Percentiles rank a stretch among this genome's conserved stretches.
These are phyloP conservation scores for Claviceps spartinae DNA, from an alignment of 2,329 filamentous ascomycete species.

Conservation along the genomic window DNA sequence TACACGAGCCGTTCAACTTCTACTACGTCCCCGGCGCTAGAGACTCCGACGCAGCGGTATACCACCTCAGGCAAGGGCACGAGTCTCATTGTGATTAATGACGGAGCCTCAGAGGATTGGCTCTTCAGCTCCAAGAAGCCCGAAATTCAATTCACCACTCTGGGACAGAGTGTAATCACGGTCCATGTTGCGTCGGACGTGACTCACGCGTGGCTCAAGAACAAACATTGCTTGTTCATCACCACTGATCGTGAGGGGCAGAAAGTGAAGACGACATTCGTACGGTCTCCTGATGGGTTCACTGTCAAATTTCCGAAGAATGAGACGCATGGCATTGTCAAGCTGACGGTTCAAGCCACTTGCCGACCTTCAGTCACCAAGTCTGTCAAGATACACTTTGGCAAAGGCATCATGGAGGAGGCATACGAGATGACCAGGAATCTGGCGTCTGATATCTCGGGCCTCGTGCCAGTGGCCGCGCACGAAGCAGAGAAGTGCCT, in stretches of 20 bases:
- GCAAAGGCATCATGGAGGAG: slow-evolving; percentile 31
- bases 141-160: slow-evolving; percentile 16
- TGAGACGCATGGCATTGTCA: slow-evolving; percentile 44
- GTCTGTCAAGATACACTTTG: slow-evolving; percentile 47
- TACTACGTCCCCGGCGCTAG: slow-evolving; percentile 1
- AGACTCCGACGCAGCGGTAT: not conserved
- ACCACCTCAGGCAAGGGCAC: slow-evolving; percentile 11
- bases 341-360: slow-evolving; percentile 43
- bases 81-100: slow-evolving; percentile 17
- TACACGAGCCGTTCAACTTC: slow-evolving; percentile 7
- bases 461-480: slow-evolving; percentile 25
- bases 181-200: slow-evolving; percentile 36
- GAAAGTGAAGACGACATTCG: slow-evolving; percentile 34
- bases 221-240: slow-evolving; percentile 38
- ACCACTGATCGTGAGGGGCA: slow-evolving; percentile 36
- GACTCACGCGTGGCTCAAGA: slow-evolving; percentile 41
- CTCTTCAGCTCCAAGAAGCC: slow-evolving; percentile 20
- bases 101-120: slow-evolving; percentile 19
- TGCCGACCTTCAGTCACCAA: slow-evolving; percentile 48
- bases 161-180: slow-evolving; percentile 36
- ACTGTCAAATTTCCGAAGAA: slow-evolving; percentile 36
- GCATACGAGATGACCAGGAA: slow-evolving; percentile 30
- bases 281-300: slow-evolving; percentile 35
- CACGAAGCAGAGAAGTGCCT: slow-evolving; percentile 25
- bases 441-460: slow-evolving; percentile 28